phyloP scores from a whole-genome alignment of 441 rosid genomes.

The Corymbia citriodora region DNA sequence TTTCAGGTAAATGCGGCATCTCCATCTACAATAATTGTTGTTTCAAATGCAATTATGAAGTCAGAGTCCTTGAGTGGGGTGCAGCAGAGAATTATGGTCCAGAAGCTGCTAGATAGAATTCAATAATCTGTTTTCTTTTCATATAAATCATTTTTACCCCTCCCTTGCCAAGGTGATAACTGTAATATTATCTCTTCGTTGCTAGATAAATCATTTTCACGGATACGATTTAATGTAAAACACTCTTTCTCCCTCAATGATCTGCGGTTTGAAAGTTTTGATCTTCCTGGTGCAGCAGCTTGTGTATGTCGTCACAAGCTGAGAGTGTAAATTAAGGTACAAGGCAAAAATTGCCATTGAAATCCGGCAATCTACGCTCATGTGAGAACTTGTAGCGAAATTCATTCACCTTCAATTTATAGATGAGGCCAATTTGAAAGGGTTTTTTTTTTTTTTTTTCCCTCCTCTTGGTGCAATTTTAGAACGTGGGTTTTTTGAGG shows the following conservation, averaged over 20 bases:
- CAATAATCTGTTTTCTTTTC: conserved; percentile 13
- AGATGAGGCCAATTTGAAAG: neutral
- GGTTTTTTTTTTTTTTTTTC: neutral
- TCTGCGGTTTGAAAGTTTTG: neutral
- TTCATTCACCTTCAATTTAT: neutral
- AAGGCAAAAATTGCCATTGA: neutral
- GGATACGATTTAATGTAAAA: neutral
- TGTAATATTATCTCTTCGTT: neutral
- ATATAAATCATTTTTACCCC: neutral
- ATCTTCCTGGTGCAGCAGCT: neutral
- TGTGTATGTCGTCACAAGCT: neutral
- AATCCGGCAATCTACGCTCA: neutral
- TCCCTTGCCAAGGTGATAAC: neutral
- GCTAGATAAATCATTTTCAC: neutral
- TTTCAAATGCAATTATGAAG: conserved; percentile 72
- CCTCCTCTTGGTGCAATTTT: neutral
- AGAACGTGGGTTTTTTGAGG: neutral
- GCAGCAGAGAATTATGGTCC: conserved; percentile 81
- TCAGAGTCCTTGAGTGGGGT: conserved; percentile 58
- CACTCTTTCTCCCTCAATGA: neutral
- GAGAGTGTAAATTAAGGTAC: neutral
- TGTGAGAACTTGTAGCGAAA: neutral
- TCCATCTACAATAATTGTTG: conserved; percentile 58
- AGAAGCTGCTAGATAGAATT: conserved; percentile 56
- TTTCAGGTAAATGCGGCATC: conserved; percentile 54